Percentiles rank a stretch among this genome's conserved stretches.
phyloP scores from a whole-genome alignment of 345 rosid species.

The Gossypium thurberi region DNA sequence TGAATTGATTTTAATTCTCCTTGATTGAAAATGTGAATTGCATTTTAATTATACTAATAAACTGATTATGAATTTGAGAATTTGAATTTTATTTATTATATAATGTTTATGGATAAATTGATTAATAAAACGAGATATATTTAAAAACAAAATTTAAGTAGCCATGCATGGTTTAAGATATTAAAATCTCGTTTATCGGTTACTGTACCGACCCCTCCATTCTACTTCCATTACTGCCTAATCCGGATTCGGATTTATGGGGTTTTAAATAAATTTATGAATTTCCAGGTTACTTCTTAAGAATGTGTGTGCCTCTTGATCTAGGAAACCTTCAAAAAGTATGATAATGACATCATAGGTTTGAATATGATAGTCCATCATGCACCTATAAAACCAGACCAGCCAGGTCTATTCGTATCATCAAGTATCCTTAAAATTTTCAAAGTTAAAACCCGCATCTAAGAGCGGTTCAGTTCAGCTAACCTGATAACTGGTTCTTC shows the following conservation, averaged over 20 bases:
- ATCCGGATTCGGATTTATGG: slow-evolving; percentile 3
- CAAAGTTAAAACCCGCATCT: background rate
- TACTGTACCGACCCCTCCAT: background rate
- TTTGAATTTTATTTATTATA: too few species aligned
- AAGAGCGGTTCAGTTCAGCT: background rate
- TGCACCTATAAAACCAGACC: slow-evolving; percentile 17
- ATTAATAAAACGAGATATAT: too few species aligned
- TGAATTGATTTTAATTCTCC: too few species aligned
- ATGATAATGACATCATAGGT: slow-evolving; percentile 12
- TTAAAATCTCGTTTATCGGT: background rate
- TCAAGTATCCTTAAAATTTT: background rate
- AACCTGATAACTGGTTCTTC: background rate
- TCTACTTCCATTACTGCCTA: slow-evolving; percentile 3
- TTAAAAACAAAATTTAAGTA: too few species aligned
- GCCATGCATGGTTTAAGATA: too few species aligned
- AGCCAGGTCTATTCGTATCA: background rate
- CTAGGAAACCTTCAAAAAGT: background rate
- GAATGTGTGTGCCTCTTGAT: slow-evolving; percentile 1
- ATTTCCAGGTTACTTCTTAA: slow-evolving; percentile 10
- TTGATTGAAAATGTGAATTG: too few species aligned
- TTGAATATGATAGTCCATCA: slow-evolving; percentile 13
- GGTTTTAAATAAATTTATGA: background rate
- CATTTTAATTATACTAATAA: too few species aligned
- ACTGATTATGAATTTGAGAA: too few species aligned
- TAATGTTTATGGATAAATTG: too few species aligned